These are phyloP conservation scores for Blastomyces gilchristii DNA, from an alignment of 2,329 filamentous ascomycete genomes.

Conservation along the genomic window DNA sequence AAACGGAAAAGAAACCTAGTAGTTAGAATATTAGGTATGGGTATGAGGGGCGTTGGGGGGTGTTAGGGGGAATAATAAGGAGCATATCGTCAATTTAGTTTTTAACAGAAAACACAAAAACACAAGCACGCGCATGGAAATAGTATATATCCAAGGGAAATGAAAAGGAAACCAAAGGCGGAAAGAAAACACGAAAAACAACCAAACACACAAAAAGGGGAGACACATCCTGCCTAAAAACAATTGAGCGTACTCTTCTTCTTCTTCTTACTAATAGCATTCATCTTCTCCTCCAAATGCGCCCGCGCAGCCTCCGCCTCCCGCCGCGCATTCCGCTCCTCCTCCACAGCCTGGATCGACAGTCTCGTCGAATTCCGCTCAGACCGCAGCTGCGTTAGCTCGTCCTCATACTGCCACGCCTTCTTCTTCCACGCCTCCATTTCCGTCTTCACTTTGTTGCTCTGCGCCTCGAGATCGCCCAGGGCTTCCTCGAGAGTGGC, in stretches of 20 bases:
- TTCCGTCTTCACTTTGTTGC: constrained; percentile 83
- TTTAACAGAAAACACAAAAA: constrained; percentile 13
- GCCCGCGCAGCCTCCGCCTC: constrained; percentile 81
- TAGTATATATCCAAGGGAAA: constrained; percentile 12
- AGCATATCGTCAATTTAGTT: constrained; percentile 10
- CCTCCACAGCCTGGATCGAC: constrained; percentile 80
- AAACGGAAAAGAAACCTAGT: background rate
- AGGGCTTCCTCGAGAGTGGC: constrained; percentile 91
- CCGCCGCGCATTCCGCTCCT: constrained; percentile 85
- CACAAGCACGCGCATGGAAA: constrained; percentile 3
- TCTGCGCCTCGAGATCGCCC: constrained; percentile 82
- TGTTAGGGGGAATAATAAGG: background rate
- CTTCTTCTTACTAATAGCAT: constrained; percentile 83
- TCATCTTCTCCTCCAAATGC: constrained; percentile 90
- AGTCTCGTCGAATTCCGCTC: constrained; percentile 51
- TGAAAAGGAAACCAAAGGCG: background rate
- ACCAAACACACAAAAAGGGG: background rate
- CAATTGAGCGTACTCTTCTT: constrained; percentile 93
- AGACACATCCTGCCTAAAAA: constrained; percentile 53
- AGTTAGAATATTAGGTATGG: background rate
- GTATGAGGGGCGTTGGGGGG: background rate
- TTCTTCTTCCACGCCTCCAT: constrained; percentile 86
- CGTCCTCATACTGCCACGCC: constrained; percentile 62
- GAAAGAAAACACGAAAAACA: constrained; percentile 3
- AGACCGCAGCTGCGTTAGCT: constrained; percentile 44